These are phyloP conservation scores for Termitomyces sp. DNA, from an alignment of 768 basidiomycete genomes.

Conservation along the genomic window DNA sequence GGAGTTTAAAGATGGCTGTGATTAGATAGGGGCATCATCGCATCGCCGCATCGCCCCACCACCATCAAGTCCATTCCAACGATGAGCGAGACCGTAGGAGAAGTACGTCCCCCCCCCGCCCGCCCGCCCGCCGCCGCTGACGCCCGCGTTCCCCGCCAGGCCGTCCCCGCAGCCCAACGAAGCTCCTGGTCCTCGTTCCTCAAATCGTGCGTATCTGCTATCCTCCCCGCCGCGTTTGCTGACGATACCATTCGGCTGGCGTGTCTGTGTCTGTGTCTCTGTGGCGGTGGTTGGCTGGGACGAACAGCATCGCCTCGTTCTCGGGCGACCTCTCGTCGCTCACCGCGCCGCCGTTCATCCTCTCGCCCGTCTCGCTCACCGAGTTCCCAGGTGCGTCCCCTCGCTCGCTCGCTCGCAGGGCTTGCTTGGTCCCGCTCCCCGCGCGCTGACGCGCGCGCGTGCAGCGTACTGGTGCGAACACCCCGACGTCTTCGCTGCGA, in stretches of 20 bases:
- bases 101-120: conserved; percentile 11
- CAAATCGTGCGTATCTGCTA: conserved; percentile 69
- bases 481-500: conserved; percentile 83
- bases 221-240: too few relatives aligned
- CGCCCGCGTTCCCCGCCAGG: conserved; percentile 27
- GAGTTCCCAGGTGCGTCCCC: conserved; percentile 75
- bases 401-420: too few relatives aligned
- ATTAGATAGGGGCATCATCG: not conserved
- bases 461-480: conserved; percentile 98
- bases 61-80: too few relatives aligned
- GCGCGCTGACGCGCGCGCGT: not conserved
- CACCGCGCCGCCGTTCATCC: conserved; percentile 88
- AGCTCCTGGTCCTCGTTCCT: conserved; percentile 87
- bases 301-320: conserved; percentile 74
- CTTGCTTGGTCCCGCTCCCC: too few relatives aligned
- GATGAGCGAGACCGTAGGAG: conserved; percentile 22
- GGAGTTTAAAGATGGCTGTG: conserved; percentile 8
- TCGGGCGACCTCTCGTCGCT: conserved; percentile 84
- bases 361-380: conserved; percentile 85
- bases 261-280: too few relatives aligned
- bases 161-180: conserved; percentile 80
- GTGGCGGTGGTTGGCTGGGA: too few relatives aligned
- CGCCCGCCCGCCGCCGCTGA: too few relatives aligned
- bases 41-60: not conserved
- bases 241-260: too few relatives aligned